These are phyloP conservation scores for Nepenthes alata DNA, from an alignment of 179 eudicot species.

Conservation along the genomic window DNA sequence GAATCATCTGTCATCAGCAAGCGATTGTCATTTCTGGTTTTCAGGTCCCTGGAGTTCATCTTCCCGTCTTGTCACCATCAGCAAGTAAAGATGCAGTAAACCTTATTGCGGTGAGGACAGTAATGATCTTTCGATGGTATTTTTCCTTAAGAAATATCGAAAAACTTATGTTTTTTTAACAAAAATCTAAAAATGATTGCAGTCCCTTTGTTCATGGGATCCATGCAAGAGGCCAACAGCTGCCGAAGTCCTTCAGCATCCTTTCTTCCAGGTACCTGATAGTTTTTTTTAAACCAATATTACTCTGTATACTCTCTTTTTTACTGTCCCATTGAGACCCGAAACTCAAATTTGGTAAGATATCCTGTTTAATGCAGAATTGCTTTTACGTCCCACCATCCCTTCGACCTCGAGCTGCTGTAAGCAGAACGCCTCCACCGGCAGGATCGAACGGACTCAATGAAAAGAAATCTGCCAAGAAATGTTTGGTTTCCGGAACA, in stretches of 20 bases:
- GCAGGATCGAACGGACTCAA: constrained; percentile 30
- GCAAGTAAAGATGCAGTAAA: constrained; percentile 68
- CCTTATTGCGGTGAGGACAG: constrained; percentile 47
- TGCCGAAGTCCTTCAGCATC: constrained; percentile 76
- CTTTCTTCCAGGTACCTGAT: constrained; percentile 60
- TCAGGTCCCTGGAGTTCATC: constrained; percentile 65
- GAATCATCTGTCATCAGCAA: no score
- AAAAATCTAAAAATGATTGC: not conserved
- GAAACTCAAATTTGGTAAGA: not conserved
- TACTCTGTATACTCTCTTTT: not conserved
- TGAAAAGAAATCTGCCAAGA: constrained; percentile 53
- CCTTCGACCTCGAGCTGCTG: constrained; percentile 50
- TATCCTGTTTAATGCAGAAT: constrained; percentile 28
- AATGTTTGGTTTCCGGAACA: constrained; percentile 46
- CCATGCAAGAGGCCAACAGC: constrained; percentile 94
- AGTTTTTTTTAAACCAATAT: no score
- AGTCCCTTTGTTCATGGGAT: constrained; percentile 93
- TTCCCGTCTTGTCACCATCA: constrained; percentile 58
- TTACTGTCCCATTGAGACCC: not conserved
- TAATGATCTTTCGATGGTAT: not conserved
- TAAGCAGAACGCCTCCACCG: constrained; percentile 60
- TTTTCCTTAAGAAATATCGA: not conserved
- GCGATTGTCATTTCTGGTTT: not conserved
- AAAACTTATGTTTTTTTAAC: not conserved
- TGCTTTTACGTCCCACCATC: constrained; percentile 75